A percentile compares a stretch with the other conserved stretches of the same genome.
phyloP scores from a whole-genome alignment of 2,329 filamentous ascomycete species.

The Pestalotiopsis sp. region DNA sequence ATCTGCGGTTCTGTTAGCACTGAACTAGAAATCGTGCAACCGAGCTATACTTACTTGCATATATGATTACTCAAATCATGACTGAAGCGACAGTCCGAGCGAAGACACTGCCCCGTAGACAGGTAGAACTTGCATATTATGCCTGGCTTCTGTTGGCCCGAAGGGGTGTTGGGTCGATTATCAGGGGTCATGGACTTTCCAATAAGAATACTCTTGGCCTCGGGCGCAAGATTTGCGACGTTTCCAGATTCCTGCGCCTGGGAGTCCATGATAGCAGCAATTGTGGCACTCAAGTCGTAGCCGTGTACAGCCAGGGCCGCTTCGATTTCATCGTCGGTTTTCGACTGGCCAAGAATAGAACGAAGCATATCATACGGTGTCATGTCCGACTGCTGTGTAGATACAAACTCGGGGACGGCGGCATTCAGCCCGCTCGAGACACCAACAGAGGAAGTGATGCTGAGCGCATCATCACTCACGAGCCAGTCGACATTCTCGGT shows the following conservation, averaged over 20 bases:
- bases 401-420: slow-evolving; percentile 76
- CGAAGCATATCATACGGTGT: slow-evolving; percentile 97
- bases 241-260: slow-evolving; percentile 53
- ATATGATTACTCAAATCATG: slow-evolving; percentile 94
- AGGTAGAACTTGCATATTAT: slow-evolving; percentile 98
- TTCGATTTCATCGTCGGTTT: slow-evolving; percentile 92
- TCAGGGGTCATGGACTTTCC: slow-evolving; percentile 86
- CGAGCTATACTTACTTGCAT: slow-evolving; percentile 77
- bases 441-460: slow-evolving; percentile 72
- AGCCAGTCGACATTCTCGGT: slow-evolving; percentile 97
- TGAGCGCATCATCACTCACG: slow-evolving; percentile 83
- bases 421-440: slow-evolving; percentile 73
- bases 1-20: slow-evolving; percentile 52
- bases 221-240: slow-evolving; percentile 45
- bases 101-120: slow-evolving; percentile 90
- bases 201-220: slow-evolving; percentile 71
- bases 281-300: slow-evolving; percentile 91
- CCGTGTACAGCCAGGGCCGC: slow-evolving; percentile 83
- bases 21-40: neutral
- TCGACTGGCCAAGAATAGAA: slow-evolving; percentile 86
- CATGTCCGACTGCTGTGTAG: slow-evolving; percentile 79
- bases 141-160: slow-evolving; percentile 74
- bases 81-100: slow-evolving; percentile 94
- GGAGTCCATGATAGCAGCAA: slow-evolving; percentile 82
- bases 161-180: slow-evolving; percentile 74